Evolutionary conservation across 768 basidiomycete genomes (phyloP).

Genomic region (Phaeolepiota aurea): DNA sequence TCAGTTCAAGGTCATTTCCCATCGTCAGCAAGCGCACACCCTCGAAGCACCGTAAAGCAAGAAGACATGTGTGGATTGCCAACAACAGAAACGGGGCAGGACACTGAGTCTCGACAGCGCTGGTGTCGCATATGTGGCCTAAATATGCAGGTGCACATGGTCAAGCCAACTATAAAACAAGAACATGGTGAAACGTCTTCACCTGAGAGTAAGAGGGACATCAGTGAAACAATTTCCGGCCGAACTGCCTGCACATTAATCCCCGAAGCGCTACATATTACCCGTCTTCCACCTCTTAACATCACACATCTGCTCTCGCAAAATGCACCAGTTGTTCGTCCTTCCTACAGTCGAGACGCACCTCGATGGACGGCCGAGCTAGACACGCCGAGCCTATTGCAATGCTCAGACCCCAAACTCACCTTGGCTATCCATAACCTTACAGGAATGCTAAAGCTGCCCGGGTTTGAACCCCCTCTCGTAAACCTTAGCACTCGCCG

Average conservation of each 20-base stretch:
- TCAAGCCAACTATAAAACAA: neutral
- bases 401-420: slow-evolving; percentile 22
- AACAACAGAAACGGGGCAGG: slow-evolving; percentile 2
- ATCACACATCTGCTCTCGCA: slow-evolving; percentile 7
- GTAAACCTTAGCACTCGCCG: slow-evolving; percentile 1
- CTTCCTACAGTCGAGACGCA: neutral
- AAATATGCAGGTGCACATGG: slow-evolving; percentile 6
- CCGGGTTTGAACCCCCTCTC: slow-evolving; percentile 11
- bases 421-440: slow-evolving; percentile 20
- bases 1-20: slow-evolving; percentile 29
- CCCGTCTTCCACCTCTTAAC: slow-evolving; percentile 22
- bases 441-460: slow-evolving; percentile 16
- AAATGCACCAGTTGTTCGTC: neutral
- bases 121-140: slow-evolving; percentile 28
- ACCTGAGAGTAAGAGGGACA: neutral
- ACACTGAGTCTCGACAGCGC: slow-evolving; percentile 5
- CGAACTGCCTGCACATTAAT: slow-evolving; percentile 17
- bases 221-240: slow-evolving; percentile 4
- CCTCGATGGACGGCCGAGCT: slow-evolving; percentile 2
- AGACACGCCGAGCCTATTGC: slow-evolving; percentile 7
- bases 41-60: slow-evolving; percentile 1
- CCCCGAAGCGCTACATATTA: slow-evolving; percentile 12
- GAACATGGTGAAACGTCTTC: neutral
- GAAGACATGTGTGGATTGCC: slow-evolving; percentile 1
- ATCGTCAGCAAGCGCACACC: neutral